Base-by-base conservation (phyloP, 73 alveolate species). In the Tetrahymena malaccensis region DNA sequence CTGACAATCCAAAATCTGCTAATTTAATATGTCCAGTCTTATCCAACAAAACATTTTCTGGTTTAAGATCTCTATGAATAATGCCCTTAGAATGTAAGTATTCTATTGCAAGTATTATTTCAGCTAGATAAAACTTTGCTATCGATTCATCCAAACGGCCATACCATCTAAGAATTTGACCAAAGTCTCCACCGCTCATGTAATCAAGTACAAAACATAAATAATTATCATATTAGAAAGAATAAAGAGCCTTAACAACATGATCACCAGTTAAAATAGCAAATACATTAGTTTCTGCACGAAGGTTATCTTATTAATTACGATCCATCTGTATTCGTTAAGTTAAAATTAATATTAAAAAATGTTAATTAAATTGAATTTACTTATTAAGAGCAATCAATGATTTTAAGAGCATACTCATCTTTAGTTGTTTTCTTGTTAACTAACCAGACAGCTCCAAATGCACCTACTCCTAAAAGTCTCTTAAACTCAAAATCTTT, bases 1-100 rank as follows among this genome's bases (percentile, higher is more conserved):
- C 97, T 19, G 98, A 97, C 56, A 97, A 95, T 25, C 98, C 98
- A 93, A 97, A 97, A 95, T 97, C 98, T 93, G 97, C 97, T 85
- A 97, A 96, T 95, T 97, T 97, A 43, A 97, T 93, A 95, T 97
- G 98, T 17, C 98, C 98, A 84, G 35, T 56, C 93, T 94, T 93
- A 89, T 97, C 98, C 10, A 97, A 85, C 50, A 97, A 94, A 33
- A 97, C 96, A 96, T 97, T 97, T 95, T 97, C 97, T 89, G 98
- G 98, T 96, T 97, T 97, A 4, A 97, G 94, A 94, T 97, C 98
- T 35, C 98, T 93, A 96, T 97, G 98, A 37, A 97, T 97, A 13
- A 97, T 96, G 85, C 96, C 98, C 57, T 96, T 94, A 93, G 96
- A 94, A 95, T 97, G 98, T 27, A 97, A 89, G 37, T 97, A 94